Conservation (phyloP, 495 filamentous ascomycete species). For the Penicillium antarcticum region DNA sequence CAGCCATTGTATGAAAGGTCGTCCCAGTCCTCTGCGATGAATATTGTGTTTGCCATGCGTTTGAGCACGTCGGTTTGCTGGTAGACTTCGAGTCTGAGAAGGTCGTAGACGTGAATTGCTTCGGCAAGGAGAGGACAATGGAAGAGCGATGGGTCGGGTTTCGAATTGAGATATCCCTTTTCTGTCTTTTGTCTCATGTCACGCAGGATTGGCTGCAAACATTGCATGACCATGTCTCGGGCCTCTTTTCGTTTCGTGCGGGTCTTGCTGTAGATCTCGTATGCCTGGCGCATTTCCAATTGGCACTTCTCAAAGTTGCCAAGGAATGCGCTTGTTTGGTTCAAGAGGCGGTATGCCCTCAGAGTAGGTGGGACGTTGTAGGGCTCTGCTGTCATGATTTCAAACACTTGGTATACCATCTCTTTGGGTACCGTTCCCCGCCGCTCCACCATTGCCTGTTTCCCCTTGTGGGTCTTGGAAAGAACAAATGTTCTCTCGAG, state of each 20-base stretch:
- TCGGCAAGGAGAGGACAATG: constrained; percentile 27
- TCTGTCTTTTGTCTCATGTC: neutral
- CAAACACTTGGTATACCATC: constrained; percentile 45
- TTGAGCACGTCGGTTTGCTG: constrained; percentile 27
- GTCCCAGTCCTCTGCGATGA: constrained; percentile 14
- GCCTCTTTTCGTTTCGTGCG: constrained; percentile 24
- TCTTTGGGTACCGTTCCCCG: constrained; percentile 33
- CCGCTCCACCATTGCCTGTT: constrained; percentile 1
- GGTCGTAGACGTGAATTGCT: constrained; percentile 36
- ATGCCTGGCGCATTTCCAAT: constrained; percentile 24
- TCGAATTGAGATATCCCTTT: neutral
- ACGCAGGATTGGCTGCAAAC: constrained; percentile 17
- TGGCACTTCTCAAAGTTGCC: constrained; percentile 19
- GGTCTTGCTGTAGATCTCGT: constrained; percentile 29
- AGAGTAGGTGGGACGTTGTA: constrained; percentile 55
- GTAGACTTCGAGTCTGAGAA: constrained; percentile 29
- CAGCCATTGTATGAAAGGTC: constrained; percentile 19
- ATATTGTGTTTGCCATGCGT: constrained; percentile 6
- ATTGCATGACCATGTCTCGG: constrained; percentile 21
- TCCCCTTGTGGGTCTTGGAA: constrained; percentile 23
- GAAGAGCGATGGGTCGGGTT: constrained; percentile 14
- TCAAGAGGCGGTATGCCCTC: constrained; percentile 49
- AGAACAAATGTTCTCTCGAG: constrained; percentile 59
- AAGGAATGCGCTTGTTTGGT: constrained; percentile 31
- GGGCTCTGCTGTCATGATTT: constrained; percentile 53